Evolutionary conservation across 768 basidiomycete genomes (phyloP).

Genomic region (Lactarius vividus): DNA sequence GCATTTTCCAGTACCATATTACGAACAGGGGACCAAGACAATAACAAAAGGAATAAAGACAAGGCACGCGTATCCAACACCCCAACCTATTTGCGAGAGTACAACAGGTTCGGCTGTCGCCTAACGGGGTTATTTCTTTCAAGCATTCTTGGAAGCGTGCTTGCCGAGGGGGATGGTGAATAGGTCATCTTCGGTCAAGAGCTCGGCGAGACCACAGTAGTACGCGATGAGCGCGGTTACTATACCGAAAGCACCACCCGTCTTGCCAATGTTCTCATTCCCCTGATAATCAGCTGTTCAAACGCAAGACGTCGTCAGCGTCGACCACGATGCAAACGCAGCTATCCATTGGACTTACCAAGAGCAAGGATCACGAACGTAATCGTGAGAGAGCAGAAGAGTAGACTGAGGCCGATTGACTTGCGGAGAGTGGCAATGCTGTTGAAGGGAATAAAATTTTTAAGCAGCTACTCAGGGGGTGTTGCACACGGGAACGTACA

Average conservation of each 20-base stretch:
- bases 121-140: neutral
- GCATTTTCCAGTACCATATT: neutral
- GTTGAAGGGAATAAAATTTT: neutral
- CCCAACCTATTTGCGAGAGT: neutral
- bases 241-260: slow-evolving; percentile 45
- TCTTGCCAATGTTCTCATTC: slow-evolving; percentile 33
- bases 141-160: neutral
- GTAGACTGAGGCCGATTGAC: slow-evolving; percentile 46
- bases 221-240: slow-evolving; percentile 48
- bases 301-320: neutral
- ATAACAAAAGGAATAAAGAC: neutral
- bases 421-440: slow-evolving; percentile 51
- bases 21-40: neutral
- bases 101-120: neutral
- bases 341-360: slow-evolving; percentile 34
- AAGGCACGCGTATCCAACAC: neutral
- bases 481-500: slow-evolving; percentile 43
- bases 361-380: slow-evolving; percentile 51
- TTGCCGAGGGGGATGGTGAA: slow-evolving; percentile 43
- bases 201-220: slow-evolving; percentile 44
- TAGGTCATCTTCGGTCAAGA: slow-evolving; percentile 40
- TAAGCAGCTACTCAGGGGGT: neutral
- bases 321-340: neutral
- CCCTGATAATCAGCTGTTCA: slow-evolving; percentile 18
- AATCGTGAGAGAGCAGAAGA: slow-evolving; percentile 53